These are phyloP conservation scores for Ambrosiella cleistominuta DNA, from an alignment of 2,329 filamentous ascomycete genomes.

Conservation along the genomic window DNA sequence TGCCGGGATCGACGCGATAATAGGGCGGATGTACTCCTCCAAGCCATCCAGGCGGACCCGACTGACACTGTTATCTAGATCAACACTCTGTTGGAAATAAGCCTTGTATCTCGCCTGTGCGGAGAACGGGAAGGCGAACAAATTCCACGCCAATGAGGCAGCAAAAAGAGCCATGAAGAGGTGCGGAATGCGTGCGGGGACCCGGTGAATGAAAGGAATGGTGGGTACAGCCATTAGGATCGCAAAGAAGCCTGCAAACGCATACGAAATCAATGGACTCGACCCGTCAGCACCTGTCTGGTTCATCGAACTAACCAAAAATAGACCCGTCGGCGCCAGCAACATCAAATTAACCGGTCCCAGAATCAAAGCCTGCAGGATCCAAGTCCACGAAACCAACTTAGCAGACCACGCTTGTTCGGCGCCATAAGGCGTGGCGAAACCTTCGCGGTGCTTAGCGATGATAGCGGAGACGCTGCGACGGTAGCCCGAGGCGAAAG, in stretches of 20 bases:
- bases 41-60: conserved; percentile 52
- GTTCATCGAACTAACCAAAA: conserved; percentile 52
- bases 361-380: conserved; percentile 66
- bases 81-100: conserved; percentile 67
- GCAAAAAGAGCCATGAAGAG: conserved; percentile 57
- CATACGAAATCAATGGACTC: conserved; percentile 50
- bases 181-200: conserved; percentile 64
- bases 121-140: conserved; percentile 78
- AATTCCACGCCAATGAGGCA: conserved; percentile 69
- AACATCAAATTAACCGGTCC: conserved; percentile 64
- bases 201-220: conserved; percentile 70
- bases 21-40: conserved; percentile 45
- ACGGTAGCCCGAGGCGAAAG: conserved; percentile 38
- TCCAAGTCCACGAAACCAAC: conserved; percentile 72
- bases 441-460: conserved; percentile 19
- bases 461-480: conserved; percentile 26
- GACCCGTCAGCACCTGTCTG: conserved; percentile 79
- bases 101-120: conserved; percentile 63
- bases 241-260: conserved; percentile 49
- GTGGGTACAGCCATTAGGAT: conserved; percentile 59
- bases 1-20: conserved; percentile 54
- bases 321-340: conserved; percentile 55
- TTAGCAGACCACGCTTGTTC: conserved; percentile 77
- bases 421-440: conserved; percentile 34
- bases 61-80: conserved; percentile 57